A percentile compares a stretch with the other conserved stretches of the same genome.
Conservation (phyloP, 495 filamentous ascomycete species). For the Penicillium coprophilum region DNA sequence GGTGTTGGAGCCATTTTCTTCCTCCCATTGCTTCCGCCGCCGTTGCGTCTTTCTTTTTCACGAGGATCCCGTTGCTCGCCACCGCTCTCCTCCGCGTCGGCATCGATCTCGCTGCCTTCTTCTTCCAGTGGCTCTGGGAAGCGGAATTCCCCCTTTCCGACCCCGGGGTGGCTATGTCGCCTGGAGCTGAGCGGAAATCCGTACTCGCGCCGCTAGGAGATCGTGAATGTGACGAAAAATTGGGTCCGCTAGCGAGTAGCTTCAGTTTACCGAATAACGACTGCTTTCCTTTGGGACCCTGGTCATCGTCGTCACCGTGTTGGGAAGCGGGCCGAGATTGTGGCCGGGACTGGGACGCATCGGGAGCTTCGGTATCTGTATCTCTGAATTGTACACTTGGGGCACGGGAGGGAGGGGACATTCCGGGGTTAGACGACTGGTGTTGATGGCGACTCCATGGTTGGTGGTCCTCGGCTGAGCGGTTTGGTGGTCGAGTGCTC, state of each 20-base stretch:
- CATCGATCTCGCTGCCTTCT: constrained; percentile 69
- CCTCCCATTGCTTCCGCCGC: constrained; percentile 52
- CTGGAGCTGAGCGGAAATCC: constrained; percentile 29
- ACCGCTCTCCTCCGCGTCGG: constrained; percentile 70
- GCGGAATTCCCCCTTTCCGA: constrained; percentile 52
- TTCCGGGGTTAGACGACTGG: constrained; percentile 33
- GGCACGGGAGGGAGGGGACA: constrained; percentile 48
- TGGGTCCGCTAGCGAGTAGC: constrained; percentile 48
- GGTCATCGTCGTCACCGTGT: constrained; percentile 54
- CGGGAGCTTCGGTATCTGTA: constrained; percentile 45
- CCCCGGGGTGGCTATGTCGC: constrained; percentile 38
- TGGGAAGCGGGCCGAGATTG: constrained; percentile 41
- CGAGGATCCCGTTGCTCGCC: constrained; percentile 42
- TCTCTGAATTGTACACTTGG: constrained; percentile 67
- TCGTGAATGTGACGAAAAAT: constrained; percentile 44
- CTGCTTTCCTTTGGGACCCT: constrained; percentile 53
- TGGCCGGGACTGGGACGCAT: constrained; percentile 48
- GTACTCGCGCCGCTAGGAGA: constrained; percentile 43
- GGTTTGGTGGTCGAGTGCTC: constrained; percentile 30
- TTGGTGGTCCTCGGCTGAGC: constrained; percentile 26
- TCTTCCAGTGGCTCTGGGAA: constrained; percentile 57
- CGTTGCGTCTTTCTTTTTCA: constrained; percentile 49
- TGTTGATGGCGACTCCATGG: constrained; percentile 24
- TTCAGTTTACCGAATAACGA: constrained; percentile 70
- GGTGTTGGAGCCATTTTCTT: constrained; percentile 55